phyloP scores from a whole-genome alignment of 2,329 filamentous ascomycete species.

The Aurifilum marmelostoma region DNA sequence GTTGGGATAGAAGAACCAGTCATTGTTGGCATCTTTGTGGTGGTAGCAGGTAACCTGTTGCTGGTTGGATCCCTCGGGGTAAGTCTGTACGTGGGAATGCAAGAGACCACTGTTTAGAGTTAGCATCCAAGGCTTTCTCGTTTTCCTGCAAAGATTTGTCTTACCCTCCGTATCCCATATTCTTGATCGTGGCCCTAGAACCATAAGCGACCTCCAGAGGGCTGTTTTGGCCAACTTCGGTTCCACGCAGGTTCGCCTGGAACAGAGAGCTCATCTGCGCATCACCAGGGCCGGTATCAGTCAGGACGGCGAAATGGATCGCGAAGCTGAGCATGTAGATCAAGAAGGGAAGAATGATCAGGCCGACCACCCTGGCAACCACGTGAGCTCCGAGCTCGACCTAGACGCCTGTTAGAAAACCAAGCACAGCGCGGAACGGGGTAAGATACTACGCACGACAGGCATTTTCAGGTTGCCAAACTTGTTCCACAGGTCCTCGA shows the following conservation, averaged over 20 bases:
- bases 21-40: constrained; percentile 99
- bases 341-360: constrained; percentile 85
- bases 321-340: constrained; percentile 97
- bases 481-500: constrained; percentile 97
- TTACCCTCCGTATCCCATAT: constrained; percentile 90
- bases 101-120: constrained; percentile 69
- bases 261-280: constrained; percentile 99
- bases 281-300: constrained; percentile 92
- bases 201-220: constrained; percentile 90
- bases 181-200: constrained; percentile 91
- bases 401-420: constrained; percentile 30
- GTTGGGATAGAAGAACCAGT: constrained; percentile 99
- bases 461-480: constrained; percentile 95
- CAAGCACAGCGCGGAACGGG: not conserved
- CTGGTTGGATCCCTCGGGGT: constrained; percentile 88
- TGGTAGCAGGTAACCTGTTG: constrained; percentile 99
- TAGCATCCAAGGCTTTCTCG: not conserved
- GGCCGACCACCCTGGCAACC: constrained; percentile 75
- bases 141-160: not conserved
- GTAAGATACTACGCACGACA: constrained; percentile 55
- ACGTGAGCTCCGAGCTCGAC: constrained; percentile 73
- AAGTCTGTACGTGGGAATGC: constrained; percentile 95
- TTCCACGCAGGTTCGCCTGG: constrained; percentile 93
- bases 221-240: constrained; percentile 91
- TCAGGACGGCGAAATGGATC: constrained; percentile 89